These are phyloP conservation scores for Sclerotinia borealis DNA, from an alignment of 2,329 filamentous ascomycete genomes.

Conservation along the genomic window DNA sequence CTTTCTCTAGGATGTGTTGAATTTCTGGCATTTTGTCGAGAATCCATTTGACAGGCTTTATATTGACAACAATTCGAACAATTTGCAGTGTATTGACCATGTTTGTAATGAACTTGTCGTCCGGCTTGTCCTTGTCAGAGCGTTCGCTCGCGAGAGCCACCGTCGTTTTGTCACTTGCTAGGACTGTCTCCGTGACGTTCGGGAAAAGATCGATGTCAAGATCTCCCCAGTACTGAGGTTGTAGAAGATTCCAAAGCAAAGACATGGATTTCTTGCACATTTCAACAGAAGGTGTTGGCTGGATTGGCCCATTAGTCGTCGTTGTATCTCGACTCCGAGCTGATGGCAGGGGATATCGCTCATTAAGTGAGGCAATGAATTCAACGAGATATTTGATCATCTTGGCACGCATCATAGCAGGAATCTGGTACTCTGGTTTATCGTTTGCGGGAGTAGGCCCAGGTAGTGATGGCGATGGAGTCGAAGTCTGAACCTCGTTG, in stretches of 20 bases:
- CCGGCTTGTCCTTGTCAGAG: slow-evolving; percentile 62
- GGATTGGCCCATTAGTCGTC: slow-evolving; percentile 39
- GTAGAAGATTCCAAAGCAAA: slow-evolving; percentile 76
- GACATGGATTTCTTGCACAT: slow-evolving; percentile 80
- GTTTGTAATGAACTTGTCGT: slow-evolving; percentile 76
- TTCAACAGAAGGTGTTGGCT: slow-evolving; percentile 58
- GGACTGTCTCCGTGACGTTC: slow-evolving; percentile 79
- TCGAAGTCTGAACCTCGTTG: slow-evolving; percentile 44
- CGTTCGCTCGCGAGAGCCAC: slow-evolving; percentile 53
- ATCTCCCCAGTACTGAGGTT: slow-evolving; percentile 85
- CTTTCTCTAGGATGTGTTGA: slow-evolving; percentile 86
- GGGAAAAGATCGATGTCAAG: slow-evolving; percentile 86
- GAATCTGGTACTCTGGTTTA: slow-evolving; percentile 61
- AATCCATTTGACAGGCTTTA: slow-evolving; percentile 88
- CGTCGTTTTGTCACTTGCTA: slow-evolving; percentile 72
- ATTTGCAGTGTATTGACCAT: slow-evolving; percentile 95
- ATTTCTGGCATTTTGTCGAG: slow-evolving; percentile 68
- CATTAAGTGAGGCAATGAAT: slow-evolving; percentile 85
- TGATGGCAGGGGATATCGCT: slow-evolving; percentile 74
- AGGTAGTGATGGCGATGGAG: slow-evolving; percentile 48
- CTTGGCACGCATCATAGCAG: slow-evolving; percentile 61
- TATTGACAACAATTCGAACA: slow-evolving; percentile 80
- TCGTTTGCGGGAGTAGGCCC: slow-evolving; percentile 39
- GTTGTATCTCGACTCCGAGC: slow-evolving; percentile 55
- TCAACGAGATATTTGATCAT: slow-evolving; percentile 94